Conservation (phyloP, 1,284 basidiomycete species). For the Meripilus lineatus region DNA sequence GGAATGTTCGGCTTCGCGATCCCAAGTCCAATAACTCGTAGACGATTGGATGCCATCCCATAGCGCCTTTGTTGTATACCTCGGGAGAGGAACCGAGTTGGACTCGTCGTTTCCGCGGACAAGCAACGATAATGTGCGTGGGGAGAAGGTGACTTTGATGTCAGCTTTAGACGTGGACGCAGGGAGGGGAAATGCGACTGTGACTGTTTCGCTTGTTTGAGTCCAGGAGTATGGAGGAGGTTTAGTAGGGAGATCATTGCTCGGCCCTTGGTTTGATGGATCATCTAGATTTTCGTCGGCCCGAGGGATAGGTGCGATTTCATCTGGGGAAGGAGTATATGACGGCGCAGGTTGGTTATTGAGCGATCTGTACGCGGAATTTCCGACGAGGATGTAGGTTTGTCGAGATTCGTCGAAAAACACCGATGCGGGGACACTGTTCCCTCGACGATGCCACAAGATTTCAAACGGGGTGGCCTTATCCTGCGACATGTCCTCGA, state of each 20-base stretch:
- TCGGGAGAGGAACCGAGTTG: constrained; percentile 38
- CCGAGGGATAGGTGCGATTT: constrained; percentile 64
- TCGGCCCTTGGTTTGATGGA: neutral
- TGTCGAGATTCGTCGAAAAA: constrained; percentile 41
- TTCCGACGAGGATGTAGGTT: constrained; percentile 54
- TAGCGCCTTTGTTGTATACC: constrained; percentile 57
- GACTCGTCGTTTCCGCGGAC: constrained; percentile 36
- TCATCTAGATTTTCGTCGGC: constrained; percentile 48
- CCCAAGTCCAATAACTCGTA: constrained; percentile 86
- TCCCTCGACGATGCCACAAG: constrained; percentile 66
- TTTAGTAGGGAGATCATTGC: constrained; percentile 27
- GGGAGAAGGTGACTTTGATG: constrained; percentile 66
- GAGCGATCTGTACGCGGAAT: constrained; percentile 44
- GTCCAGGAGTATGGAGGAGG: constrained; percentile 88
- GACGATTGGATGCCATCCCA: constrained; percentile 74
- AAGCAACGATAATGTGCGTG: constrained; percentile 61
- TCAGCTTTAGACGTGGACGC: constrained; percentile 56
- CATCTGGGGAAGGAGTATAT: constrained; percentile 59
- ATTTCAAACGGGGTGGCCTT: constrained; percentile 39
- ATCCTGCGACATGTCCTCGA: constrained; percentile 31
- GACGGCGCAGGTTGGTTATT: constrained; percentile 23
- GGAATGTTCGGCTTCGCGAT: constrained; percentile 60
- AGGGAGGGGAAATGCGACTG: constrained; percentile 79
- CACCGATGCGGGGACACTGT: constrained; percentile 67
- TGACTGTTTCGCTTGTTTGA: constrained; percentile 79